Evolutionary conservation across 192 early-diverging fungal genomes (phyloP).

Genomic region (Entomortierella lignicola): DNA sequence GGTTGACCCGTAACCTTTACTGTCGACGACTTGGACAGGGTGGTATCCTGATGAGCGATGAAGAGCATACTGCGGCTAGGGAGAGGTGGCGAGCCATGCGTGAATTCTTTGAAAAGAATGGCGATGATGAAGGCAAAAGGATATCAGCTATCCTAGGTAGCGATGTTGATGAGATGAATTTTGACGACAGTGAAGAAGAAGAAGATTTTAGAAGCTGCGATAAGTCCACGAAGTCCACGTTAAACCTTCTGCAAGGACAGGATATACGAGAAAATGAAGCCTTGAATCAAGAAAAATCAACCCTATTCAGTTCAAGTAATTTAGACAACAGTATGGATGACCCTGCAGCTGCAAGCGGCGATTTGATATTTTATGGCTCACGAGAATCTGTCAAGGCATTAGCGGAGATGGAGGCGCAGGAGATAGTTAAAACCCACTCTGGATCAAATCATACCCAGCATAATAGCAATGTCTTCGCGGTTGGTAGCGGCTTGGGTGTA

Average conservation of each 20-base stretch:
- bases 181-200: conserved; percentile 13
- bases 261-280: not conserved
- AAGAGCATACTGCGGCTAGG: conserved; percentile 23
- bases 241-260: not conserved
- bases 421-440: not conserved
- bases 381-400: conserved; percentile 36
- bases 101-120: conserved; percentile 33
- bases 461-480: conserved; percentile 14
- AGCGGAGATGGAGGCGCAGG: conserved; percentile 40
- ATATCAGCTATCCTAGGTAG: conserved; percentile 8
- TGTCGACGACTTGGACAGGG: conserved; percentile 34
- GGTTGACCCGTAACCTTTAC: conserved; percentile 49
- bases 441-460: not conserved
- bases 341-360: not conserved
- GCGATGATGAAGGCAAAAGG: conserved; percentile 10
- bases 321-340: not conserved
- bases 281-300: too few species aligned
- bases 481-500: conserved; percentile 31
- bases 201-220: not conserved
- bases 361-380: conserved; percentile 48
- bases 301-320: not conserved
- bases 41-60: conserved; percentile 11
- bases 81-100: conserved; percentile 22
- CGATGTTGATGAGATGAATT: conserved; percentile 46
- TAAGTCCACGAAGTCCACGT: not conserved